Evolutionary conservation across 805 yeast genomes (phyloP).

Genomic region (Nakazawaea laoshanensis): DNA sequence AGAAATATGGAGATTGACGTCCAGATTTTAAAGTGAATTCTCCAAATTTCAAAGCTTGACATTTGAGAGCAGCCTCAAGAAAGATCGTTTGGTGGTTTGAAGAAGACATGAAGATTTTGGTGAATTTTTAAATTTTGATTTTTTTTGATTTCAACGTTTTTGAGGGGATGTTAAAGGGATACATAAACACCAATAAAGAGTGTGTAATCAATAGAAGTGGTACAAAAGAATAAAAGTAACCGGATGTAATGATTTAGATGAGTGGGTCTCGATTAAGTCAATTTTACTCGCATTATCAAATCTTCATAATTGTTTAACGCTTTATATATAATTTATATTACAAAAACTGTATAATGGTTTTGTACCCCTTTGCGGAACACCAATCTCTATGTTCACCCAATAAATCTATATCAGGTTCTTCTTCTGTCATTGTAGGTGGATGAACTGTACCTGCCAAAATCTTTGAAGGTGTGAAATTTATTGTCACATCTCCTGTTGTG

Average conservation of each 20-base stretch:
- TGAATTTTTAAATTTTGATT: no score
- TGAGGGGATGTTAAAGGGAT: no score
- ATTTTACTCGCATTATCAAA: no score
- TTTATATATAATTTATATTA: no score
- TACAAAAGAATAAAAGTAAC: no score
- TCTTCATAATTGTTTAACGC: no score
- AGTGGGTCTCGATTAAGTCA: no score
- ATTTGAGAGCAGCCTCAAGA: constrained; percentile 73
- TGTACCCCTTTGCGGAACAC: constrained; percentile 25
- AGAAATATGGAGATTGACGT: constrained; percentile 90
- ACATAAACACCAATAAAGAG: no score
- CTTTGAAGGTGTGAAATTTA: constrained; percentile 20
- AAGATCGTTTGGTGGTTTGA: constrained; percentile 46
- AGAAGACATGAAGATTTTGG: no score
- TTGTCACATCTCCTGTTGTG: constrained; percentile 13
- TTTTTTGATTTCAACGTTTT: no score
- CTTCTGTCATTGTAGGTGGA: constrained; percentile 1
- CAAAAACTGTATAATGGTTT: constrained; percentile 11
- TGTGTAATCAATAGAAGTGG: no score
- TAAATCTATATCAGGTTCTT: constrained; percentile 18
- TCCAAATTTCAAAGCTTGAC: constrained; percentile 82
- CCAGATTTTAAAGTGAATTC: constrained; percentile 87
- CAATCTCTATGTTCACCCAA: constrained; percentile 27
- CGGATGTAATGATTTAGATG: no score
- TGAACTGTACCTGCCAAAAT: constrained; percentile 8